A percentile compares a stretch with the other conserved stretches of the same genome.
Conservation (phyloP, 192 early-diverging fungal genomes). For the Anaeromyces robustus region DNA sequence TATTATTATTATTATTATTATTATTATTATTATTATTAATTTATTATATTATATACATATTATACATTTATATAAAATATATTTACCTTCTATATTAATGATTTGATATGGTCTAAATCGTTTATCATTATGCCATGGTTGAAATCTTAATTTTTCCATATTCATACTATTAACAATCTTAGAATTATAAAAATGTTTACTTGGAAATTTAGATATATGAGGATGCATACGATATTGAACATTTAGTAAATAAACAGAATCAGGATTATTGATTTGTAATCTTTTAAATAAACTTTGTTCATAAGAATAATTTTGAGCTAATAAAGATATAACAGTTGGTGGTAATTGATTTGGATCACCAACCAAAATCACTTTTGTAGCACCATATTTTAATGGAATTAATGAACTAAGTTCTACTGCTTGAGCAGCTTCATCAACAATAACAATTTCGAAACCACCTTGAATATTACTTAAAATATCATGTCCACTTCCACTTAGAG, state of each 20-base stretch:
- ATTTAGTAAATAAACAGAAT: slow-evolving; percentile 59
- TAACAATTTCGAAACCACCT: slow-evolving; percentile 54
- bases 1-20: too few relatives aligned
- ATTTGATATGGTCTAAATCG: slow-evolving; percentile 64
- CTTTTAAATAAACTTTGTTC: slow-evolving; percentile 82
- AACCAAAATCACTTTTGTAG: slow-evolving; percentile 68
- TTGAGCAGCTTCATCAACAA: slow-evolving; percentile 95
- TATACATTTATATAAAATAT: too few relatives aligned
- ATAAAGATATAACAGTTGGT: slow-evolving; percentile 67
- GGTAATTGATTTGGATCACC: slow-evolving; percentile 92
- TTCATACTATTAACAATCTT: slow-evolving; percentile 56
- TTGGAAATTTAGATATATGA: slow-evolving; percentile 68
- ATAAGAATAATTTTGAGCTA: slow-evolving; percentile 52
- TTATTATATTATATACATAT: too few relatives aligned
- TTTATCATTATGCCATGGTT: slow-evolving; percentile 52
- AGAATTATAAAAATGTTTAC: slow-evolving; percentile 60
- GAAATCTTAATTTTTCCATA: slow-evolving; percentile 39
- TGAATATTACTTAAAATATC: slow-evolving; percentile 50
- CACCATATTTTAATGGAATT: slow-evolving; percentile 76
- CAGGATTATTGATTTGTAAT: slow-evolving; percentile 47
- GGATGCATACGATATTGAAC: slow-evolving; percentile 99
- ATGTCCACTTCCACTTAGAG: slow-evolving; percentile 73
- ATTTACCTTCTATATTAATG: slow-evolving; percentile 48
- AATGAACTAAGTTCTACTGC: slow-evolving; percentile 70
- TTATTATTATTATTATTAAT: too few relatives aligned